Base-by-base conservation (phyloP, 140 eudicot species). In the Cichorium intybus region DNA sequence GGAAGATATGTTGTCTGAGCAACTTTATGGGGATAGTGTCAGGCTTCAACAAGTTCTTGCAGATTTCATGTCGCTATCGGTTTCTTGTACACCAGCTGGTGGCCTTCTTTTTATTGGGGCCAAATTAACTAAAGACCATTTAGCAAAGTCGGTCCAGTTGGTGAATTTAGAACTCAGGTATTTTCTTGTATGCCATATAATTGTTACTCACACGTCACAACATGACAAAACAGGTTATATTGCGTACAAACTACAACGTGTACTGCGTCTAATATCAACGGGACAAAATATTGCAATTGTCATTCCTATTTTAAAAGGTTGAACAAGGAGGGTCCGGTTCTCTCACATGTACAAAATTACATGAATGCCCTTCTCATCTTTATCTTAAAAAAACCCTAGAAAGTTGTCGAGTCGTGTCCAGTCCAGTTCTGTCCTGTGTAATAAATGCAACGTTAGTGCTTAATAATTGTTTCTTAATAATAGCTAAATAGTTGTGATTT, bases 41-140 rank as follows among this genome's bases (percentile, higher is more conserved):
- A 71, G 98, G 75, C 96, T 92, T 58, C 98, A 92, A 55, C 96
- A 88, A 81, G 86, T 92, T 41, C 66, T 92, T 28, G 96, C 98
- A 18, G 87, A 89, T 61, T 88, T 92, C 79, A 56, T 92, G 81
- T 43, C 80, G 11, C 56, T 83, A 5, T 81, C 93, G 0, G 95
- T 88, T 48, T 70, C 76, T 22, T 88, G 53, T 68, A 83, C 95
- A 10, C 95, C 95, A 29, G 47, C 72, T 5, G 98, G 98, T 14
- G 96, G 96, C 11, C 77, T 77, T 15, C 81, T 92, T 5, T 68
- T 82, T 8, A 17, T 92, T 49, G 75, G 81, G 18, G 95, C 85
- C 53, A 81, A 55, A 5, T 56, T 79, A 67, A 69, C 68, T 27
- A 83, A 85, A 72, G 96, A 92, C 67, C 73, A 69, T 16, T 66